Evolutionary conservation across 2,329 filamentous ascomycete species (phyloP).

Genomic region (Aspergillus quadricinctus): DNA sequence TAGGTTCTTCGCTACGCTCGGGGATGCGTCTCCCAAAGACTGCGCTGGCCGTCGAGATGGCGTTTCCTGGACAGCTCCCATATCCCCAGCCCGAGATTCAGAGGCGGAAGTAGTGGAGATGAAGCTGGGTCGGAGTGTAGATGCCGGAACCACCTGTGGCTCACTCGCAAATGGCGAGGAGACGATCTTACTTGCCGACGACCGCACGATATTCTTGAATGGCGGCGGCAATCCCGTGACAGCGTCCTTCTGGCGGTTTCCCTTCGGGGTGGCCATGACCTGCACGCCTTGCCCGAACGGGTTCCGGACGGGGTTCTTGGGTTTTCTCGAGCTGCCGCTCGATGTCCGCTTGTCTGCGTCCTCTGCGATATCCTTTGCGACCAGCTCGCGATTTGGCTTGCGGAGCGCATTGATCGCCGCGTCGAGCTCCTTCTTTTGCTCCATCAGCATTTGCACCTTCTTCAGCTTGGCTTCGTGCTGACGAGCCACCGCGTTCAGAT

Average conservation of each 20-base stretch:
- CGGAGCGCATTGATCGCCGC: slow-evolving; percentile 45
- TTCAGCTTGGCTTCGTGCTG: slow-evolving; percentile 44
- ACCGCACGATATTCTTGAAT: slow-evolving; percentile 23
- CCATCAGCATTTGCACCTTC: slow-evolving; percentile 42
- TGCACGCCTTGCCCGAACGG: slow-evolving; percentile 42
- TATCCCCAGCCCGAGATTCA: slow-evolving; percentile 1
- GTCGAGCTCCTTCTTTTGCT: slow-evolving; percentile 47
- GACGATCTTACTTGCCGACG: slow-evolving; percentile 25
- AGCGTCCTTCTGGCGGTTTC: slow-evolving; percentile 31
- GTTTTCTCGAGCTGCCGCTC: slow-evolving; percentile 33
- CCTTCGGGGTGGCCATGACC: slow-evolving; percentile 47
- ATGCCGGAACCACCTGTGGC: slow-evolving; percentile 30
- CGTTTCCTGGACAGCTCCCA: slow-evolving; percentile 34
- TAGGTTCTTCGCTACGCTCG: slow-evolving; percentile 17
- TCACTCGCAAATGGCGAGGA: slow-evolving; percentile 26
- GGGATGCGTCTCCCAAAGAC: slow-evolving; percentile 7
- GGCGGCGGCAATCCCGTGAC: slow-evolving; percentile 23
- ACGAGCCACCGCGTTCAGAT: slow-evolving; percentile 43
- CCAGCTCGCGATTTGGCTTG: slow-evolving; percentile 45
- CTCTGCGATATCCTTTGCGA: slow-evolving; percentile 43
- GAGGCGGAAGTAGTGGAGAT: slow-evolving; percentile 20
- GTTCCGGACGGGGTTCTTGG: slow-evolving; percentile 40
- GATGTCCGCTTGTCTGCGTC: slow-evolving; percentile 33
- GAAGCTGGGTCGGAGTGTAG: slow-evolving; percentile 24
- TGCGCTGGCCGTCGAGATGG: slow-evolving; percentile 30